Conservation (phyloP, 1,284 basidiomycete species). For the Papiliotrema laurentii region DNA sequence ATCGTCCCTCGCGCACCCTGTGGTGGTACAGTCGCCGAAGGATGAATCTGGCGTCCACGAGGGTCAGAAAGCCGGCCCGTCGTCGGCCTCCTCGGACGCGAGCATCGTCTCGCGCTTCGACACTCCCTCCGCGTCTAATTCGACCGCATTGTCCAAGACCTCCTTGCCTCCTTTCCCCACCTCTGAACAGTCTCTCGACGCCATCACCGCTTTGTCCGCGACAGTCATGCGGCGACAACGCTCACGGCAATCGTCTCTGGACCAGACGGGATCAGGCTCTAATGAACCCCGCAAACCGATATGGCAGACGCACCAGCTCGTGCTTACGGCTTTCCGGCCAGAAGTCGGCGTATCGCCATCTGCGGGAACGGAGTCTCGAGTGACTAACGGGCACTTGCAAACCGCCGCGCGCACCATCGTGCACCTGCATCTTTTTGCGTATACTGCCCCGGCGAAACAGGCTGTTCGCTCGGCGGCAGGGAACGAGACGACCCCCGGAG, state of each 20-base stretch:
- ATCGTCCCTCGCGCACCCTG: background rate
- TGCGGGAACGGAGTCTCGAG: too few species aligned
- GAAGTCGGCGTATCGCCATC: too few species aligned
- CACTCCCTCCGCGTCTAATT: constrained; percentile 1
- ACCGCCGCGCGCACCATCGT: constrained; percentile 11
- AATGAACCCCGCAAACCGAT: constrained; percentile 1
- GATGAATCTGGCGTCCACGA: background rate
- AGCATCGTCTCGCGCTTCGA: background rate
- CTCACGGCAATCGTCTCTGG: background rate
- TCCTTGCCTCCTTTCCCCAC: constrained; percentile 32
- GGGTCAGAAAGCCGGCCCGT: background rate
- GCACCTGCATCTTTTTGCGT: constrained; percentile 19
- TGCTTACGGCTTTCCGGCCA: constrained; percentile 22
- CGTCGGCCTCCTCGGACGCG: background rate
- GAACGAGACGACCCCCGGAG: background rate
- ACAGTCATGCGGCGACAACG: constrained; percentile 15
- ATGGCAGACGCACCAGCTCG: constrained; percentile 20
- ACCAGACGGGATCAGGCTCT: background rate
- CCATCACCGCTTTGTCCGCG: constrained; percentile 27
- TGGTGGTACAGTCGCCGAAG: background rate
- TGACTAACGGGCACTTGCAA: too few species aligned
- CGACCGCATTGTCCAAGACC: constrained; percentile 8
- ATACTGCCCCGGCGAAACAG: background rate
- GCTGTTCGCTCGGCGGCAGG: background rate
- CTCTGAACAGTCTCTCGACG: constrained; percentile 16